Percentiles rank a stretch among this genome's conserved stretches.
Conservation (phyloP, 495 filamentous ascomycete genomes). For the Daldinia decipiens region DNA sequence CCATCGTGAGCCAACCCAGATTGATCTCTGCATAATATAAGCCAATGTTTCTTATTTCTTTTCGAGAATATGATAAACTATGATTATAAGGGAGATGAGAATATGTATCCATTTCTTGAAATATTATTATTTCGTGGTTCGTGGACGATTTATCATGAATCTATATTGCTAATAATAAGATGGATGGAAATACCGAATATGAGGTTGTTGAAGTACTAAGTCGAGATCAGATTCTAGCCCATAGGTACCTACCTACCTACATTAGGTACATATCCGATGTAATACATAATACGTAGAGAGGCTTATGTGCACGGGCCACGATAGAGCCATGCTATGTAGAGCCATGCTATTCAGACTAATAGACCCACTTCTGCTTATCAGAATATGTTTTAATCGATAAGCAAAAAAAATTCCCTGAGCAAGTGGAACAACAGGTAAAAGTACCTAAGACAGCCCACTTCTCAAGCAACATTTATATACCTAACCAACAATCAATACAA, state of each 20-base stretch:
- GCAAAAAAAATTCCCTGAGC: conserved; percentile 33
- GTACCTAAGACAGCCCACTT: conserved; percentile 26
- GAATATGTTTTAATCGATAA: conserved; percentile 38
- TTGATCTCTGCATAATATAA: background rate
- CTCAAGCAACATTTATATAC: background rate
- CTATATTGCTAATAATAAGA: background rate
- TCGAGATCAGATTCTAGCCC: background rate
- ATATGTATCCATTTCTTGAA: background rate
- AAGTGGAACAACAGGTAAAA: conserved; percentile 2
- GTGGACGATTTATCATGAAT: background rate
- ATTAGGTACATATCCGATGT: background rate
- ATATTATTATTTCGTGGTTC: background rate
- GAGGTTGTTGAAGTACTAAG: background rate
- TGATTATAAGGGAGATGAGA: background rate
- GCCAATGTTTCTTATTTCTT: background rate
- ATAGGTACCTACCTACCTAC: too few species aligned
- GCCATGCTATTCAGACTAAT: background rate
- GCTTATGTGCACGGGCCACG: background rate
- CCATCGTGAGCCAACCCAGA: background rate
- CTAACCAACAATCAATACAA: background rate
- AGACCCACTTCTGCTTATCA: conserved; percentile 9
- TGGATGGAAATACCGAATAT: background rate
- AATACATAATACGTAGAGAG: too few species aligned
- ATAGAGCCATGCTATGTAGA: background rate
- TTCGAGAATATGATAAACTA: background rate